Evolutionary conservation across 148 eudicot species (phyloP).

Genomic region (Camellia sinensis): DNA sequence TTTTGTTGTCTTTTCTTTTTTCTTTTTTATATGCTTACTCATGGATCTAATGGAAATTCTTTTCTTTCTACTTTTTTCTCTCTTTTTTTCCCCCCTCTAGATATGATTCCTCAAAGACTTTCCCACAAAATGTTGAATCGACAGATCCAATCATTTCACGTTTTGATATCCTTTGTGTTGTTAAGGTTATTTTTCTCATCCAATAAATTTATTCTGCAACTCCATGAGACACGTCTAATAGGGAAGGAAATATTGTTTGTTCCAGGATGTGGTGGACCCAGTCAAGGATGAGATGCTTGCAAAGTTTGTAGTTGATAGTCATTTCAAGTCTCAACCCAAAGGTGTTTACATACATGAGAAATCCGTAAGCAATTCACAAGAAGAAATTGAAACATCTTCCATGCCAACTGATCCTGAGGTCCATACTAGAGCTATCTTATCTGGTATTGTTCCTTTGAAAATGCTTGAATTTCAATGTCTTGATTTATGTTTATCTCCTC

Average conservation of each 20-base stretch:
- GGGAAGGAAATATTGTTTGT: slow-evolving; percentile 8
- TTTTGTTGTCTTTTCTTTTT: neutral
- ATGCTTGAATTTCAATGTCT: neutral
- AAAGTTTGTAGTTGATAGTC: slow-evolving; percentile 92
- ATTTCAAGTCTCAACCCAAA: slow-evolving; percentile 77
- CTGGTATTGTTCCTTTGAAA: neutral
- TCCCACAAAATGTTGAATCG: slow-evolving; percentile 84
- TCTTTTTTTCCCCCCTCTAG: too few relatives aligned
- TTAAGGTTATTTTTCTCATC: slow-evolving; percentile 54
- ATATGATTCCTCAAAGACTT: slow-evolving; percentile 90
- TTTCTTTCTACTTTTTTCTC: too few relatives aligned
- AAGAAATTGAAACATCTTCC: slow-evolving; percentile 38
- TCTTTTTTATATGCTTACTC: neutral
- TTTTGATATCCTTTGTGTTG: slow-evolving; percentile 91
- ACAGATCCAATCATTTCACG: slow-evolving; percentile 97
- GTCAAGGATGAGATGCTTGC: slow-evolving; percentile 96
- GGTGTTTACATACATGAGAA: slow-evolving; percentile 57
- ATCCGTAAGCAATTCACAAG: slow-evolving; percentile 46
- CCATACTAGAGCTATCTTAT: slow-evolving; percentile 4
- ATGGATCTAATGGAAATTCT: neutral
- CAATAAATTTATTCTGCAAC: neutral
- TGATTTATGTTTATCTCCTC: slow-evolving; percentile 11
- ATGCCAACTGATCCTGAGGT: slow-evolving; percentile 69
- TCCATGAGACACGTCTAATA: slow-evolving; percentile 5
- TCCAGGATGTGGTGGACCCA: slow-evolving; percentile 91